Conservation (phyloP, 495 filamentous ascomycete genomes). For the Penicillium silybi region DNA sequence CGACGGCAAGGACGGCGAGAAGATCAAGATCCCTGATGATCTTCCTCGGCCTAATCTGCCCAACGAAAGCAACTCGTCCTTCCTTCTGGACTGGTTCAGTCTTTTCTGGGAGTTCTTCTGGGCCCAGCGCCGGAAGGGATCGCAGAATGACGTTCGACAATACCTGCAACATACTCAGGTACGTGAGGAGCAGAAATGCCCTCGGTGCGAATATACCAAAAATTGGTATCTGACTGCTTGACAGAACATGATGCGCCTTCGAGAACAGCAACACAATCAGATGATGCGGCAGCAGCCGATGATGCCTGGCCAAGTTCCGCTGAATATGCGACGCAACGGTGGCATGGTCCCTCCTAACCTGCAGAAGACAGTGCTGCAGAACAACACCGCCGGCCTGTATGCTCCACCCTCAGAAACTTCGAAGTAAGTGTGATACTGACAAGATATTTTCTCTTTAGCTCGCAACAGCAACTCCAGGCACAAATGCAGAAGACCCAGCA, state of each 20-base stretch:
- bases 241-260: conserved; percentile 39
- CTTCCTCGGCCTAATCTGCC: conserved; percentile 71
- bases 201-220: neutral
- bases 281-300: conserved; percentile 67
- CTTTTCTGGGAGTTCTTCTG: conserved; percentile 94
- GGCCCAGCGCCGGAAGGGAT: conserved; percentile 65
- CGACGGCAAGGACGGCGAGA: conserved; percentile 71
- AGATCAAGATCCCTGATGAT: conserved; percentile 70
- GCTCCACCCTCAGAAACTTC: conserved; percentile 14
- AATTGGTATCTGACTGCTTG: conserved; percentile 11
- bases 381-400: conserved; percentile 53
- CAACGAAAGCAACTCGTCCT: conserved; percentile 63
- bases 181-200: conserved; percentile 19
- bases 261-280: conserved; percentile 58
- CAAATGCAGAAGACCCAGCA: conserved; percentile 67
- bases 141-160: conserved; percentile 52
- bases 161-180: conserved; percentile 84
- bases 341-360: conserved; percentile 50
- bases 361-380: conserved; percentile 71
- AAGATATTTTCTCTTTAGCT: conserved; percentile 17
- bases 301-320: conserved; percentile 61
- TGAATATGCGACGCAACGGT: conserved; percentile 46
- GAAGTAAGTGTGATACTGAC: conserved; percentile 13
- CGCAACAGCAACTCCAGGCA: conserved; percentile 48
- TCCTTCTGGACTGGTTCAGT: conserved; percentile 92